phyloP scores from a whole-genome alignment of 176 grass and related monocot genomes.

The Bromus sterilis region DNA sequence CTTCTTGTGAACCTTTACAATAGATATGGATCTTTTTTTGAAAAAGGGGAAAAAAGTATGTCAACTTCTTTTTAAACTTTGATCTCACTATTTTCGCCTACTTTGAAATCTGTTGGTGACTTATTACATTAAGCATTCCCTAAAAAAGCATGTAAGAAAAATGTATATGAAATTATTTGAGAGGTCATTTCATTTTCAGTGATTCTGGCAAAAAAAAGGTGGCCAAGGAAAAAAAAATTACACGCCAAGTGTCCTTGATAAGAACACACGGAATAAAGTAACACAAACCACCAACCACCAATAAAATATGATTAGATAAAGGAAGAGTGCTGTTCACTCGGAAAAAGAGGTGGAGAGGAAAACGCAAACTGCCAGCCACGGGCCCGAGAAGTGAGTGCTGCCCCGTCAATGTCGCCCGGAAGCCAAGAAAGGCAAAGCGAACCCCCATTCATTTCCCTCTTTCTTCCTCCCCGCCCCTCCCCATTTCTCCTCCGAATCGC shows the following conservation, averaged over 20 bases:
- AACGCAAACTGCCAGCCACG: conserved; percentile 22
- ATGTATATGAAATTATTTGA: not conserved
- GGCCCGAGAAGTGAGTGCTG: conserved; percentile 40
- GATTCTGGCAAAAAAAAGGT: not conserved
- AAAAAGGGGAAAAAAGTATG: no score
- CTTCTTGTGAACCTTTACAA: no score
- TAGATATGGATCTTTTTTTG: no score
- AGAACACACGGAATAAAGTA: conserved; percentile 27
- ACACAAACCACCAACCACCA: conserved; percentile 23
- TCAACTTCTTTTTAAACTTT: no score
- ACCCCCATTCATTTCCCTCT: conserved; percentile 12
- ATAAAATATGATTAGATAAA: conserved; percentile 15
- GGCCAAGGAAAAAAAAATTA: not conserved
- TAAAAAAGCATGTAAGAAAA: not conserved
- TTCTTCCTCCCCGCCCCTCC: conserved; percentile 17
- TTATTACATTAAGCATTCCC: not conserved
- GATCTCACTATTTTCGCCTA: not conserved
- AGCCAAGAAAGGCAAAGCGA: conserved; percentile 48
- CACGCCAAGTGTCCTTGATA: conserved; percentile 17
- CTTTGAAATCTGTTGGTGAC: not conserved
- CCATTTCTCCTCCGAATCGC: conserved; percentile 34
- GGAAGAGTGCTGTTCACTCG: conserved; percentile 7
- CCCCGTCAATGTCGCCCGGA: conserved; percentile 48
- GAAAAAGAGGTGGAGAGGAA: not conserved
- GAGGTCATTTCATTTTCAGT: not conserved